Evolutionary conservation across 2,329 filamentous ascomycete genomes (phyloP).

Genomic region (Alternaria brassicae): DNA sequence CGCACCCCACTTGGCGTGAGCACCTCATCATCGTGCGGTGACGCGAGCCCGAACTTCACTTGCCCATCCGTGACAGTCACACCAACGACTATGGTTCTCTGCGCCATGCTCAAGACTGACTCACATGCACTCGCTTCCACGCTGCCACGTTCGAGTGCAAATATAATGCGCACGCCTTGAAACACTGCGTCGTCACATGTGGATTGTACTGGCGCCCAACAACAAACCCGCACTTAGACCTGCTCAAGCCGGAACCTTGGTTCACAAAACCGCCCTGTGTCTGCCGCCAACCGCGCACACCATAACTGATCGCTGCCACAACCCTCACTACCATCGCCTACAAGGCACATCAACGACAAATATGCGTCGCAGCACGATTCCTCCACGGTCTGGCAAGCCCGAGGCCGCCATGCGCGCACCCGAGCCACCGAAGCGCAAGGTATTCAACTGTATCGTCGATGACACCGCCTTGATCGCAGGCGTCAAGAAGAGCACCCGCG

Average conservation of each 20-base stretch:
- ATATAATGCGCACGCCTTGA: constrained; percentile 40
- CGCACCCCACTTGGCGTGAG: constrained; percentile 25
- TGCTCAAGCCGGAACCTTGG: constrained; percentile 19
- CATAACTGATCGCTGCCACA: constrained; percentile 10
- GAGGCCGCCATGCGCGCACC: constrained; percentile 35
- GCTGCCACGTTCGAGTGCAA: constrained; percentile 32
- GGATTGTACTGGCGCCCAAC: constrained; percentile 37
- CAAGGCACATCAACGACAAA: constrained; percentile 18
- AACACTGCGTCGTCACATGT: constrained; percentile 20
- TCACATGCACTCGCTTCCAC: constrained; percentile 25
- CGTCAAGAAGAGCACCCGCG: constrained; percentile 60
- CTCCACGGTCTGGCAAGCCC: constrained; percentile 37
- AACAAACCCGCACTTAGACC: constrained; percentile 28
- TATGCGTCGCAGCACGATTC: constrained; percentile 45
- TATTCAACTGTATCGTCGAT: constrained; percentile 63
- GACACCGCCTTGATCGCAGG: constrained; percentile 60
- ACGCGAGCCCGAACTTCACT: constrained; percentile 22
- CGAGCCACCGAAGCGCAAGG: constrained; percentile 51
- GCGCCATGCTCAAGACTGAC: constrained; percentile 31
- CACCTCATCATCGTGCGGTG: constrained; percentile 19
- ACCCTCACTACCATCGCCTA: constrained; percentile 13
- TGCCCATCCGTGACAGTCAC: constrained; percentile 24
- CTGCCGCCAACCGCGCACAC: constrained; percentile 10
- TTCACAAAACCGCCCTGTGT: constrained; percentile 13
- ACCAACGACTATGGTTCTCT: constrained; percentile 21